phyloP scores from a whole-genome alignment of 2,329 filamentous ascomycete species.

The Fusarium citri region DNA sequence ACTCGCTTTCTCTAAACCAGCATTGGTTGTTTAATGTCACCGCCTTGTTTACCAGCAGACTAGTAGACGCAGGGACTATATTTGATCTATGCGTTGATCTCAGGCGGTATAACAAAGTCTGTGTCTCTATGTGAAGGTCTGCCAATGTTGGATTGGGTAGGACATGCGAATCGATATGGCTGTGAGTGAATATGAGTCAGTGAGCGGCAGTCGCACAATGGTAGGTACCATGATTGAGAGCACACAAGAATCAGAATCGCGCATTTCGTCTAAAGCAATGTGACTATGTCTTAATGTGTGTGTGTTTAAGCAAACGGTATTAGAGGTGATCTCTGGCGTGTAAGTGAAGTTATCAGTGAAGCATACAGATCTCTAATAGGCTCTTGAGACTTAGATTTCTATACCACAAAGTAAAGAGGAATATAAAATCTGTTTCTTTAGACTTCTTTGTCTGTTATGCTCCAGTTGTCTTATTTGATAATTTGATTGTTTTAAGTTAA shows the following conservation, averaged over 20 bases:
- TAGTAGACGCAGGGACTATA: neutral
- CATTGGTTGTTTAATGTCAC: neutral
- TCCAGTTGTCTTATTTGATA: neutral
- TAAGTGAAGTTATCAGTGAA: neutral
- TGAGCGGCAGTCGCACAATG: neutral
- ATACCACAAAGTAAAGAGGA: neutral
- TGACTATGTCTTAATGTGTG: neutral
- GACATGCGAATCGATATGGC: neutral
- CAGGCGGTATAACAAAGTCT: neutral
- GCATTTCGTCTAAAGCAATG: neutral
- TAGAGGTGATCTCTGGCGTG: neutral
- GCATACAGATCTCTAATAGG: neutral
- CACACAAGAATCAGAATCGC: neutral
- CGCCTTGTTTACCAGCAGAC: neutral
- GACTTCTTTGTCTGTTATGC: accelerated
- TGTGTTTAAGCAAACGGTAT: neutral
- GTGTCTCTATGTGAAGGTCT: neutral
- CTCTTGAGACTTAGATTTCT: neutral
- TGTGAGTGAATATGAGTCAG: neutral
- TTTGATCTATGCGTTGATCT: neutral
- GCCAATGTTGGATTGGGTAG: neutral
- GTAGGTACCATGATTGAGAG: neutral
- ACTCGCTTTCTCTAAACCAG: neutral
- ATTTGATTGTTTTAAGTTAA: neutral
- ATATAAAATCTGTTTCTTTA: neutral